A percentile compares a stretch with the other conserved stretches of the same genome.
phyloP scores from a whole-genome alignment of 1,139 yeast genomes.

The Pichia sp. region DNA sequence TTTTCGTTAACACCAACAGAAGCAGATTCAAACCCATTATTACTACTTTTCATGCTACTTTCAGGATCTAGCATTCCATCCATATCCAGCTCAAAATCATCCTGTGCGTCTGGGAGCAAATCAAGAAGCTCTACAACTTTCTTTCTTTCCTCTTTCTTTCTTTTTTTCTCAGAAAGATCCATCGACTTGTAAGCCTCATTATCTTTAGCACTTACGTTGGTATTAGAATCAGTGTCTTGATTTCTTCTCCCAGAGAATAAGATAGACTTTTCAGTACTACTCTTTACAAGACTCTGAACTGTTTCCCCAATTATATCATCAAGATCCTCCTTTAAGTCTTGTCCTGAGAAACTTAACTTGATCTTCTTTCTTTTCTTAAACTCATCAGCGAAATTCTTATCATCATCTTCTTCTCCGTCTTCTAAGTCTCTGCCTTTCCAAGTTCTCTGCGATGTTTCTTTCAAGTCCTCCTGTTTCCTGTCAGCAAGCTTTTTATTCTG shows the following conservation, averaged over 20 bases:
- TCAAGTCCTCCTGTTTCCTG: not conserved
- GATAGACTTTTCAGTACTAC: constrained; percentile 23
- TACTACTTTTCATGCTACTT: constrained; percentile 18
- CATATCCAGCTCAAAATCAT: constrained; percentile 52
- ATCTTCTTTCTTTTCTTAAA: constrained; percentile 49
- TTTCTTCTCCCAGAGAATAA: constrained; percentile 21
- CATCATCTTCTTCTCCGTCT: constrained; percentile 35
- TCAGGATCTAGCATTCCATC: constrained; percentile 22
- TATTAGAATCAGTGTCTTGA: constrained; percentile 19
- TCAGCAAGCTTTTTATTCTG: constrained; percentile 21
- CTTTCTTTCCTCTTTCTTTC: constrained; percentile 20
- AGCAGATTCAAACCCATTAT: constrained; percentile 14
- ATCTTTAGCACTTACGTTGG: constrained; percentile 10
- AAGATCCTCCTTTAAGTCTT: constrained; percentile 5
- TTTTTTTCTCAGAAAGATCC: constrained; percentile 6
- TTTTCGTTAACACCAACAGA: not conserved
- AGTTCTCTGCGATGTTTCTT: constrained; percentile 17
- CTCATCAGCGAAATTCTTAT: constrained; percentile 24
- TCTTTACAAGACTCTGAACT: constrained; percentile 27
- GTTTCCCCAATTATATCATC: constrained; percentile 20
- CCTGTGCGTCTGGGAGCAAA: constrained; percentile 50
- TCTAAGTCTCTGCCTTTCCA: constrained; percentile 37
- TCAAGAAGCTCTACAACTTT: constrained; percentile 32
- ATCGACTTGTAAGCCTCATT: constrained; percentile 8
- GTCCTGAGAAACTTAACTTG: constrained; percentile 44